Percentiles rank a stretch among this genome's conserved stretches.
Conservation (phyloP, 495 filamentous ascomycete species). For the Hypoxylon subgilvum region DNA sequence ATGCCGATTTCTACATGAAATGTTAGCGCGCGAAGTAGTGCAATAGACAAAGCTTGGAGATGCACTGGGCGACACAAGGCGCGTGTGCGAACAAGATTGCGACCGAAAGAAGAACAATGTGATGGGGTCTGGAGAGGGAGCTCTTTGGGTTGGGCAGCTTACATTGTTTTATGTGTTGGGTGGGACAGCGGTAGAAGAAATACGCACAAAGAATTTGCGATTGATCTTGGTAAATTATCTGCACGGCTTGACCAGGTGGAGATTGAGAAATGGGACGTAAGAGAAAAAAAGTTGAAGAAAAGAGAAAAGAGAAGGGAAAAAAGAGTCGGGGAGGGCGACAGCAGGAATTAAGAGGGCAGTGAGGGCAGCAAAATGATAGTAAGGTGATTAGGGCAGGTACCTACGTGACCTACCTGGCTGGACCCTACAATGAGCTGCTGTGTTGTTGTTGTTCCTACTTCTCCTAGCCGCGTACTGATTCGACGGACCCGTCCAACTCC, state of each 20-base stretch:
- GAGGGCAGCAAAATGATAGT: constrained; percentile 25
- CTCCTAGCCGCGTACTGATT: constrained; percentile 33
- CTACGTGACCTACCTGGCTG: constrained; percentile 1
- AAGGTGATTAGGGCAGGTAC: constrained; percentile 35
- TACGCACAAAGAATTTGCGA: not conserved
- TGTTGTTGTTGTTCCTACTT: constrained; percentile 29
- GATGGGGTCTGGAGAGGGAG: not conserved
- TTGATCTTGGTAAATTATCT: constrained; percentile 2
- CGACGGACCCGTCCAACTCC: too few relatives aligned
- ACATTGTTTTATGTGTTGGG: constrained; percentile 7
- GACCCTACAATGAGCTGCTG: not conserved
- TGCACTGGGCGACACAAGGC: constrained; percentile 26
- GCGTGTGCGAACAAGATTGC: constrained; percentile 37
- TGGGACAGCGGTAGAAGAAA: constrained; percentile 5
- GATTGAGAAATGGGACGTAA: constrained; percentile 2
- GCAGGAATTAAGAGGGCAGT: constrained; percentile 29
- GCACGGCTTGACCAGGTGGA: not conserved
- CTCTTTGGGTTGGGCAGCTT: constrained; percentile 24
- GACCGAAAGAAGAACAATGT: constrained; percentile 21
- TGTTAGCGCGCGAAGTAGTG: constrained; percentile 30
- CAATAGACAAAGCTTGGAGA: not conserved
- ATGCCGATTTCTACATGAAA: constrained; percentile 32
- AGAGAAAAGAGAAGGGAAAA: constrained; percentile 1
- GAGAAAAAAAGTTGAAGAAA: constrained; percentile 6
- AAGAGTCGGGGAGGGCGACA: constrained; percentile 14